phyloP scores from a whole-genome alignment of 495 filamentous ascomycete species.

The Xylaria longipes region DNA sequence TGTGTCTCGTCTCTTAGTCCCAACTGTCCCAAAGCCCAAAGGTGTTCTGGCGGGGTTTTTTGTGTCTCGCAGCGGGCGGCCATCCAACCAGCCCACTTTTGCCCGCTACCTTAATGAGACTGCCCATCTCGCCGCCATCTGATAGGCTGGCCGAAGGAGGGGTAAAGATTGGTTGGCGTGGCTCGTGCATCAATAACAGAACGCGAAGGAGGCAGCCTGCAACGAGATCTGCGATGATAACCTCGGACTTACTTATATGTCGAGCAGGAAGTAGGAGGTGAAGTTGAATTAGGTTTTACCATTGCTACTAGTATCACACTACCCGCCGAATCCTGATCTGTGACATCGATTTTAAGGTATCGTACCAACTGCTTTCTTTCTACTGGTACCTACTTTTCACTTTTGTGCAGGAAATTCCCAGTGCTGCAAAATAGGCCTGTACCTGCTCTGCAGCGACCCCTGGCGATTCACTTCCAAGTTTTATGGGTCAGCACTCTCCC shows the following conservation, averaged over 20 bases:
- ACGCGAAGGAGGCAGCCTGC: slow-evolving; percentile 2
- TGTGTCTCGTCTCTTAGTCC: not conserved
- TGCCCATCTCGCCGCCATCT: slow-evolving; percentile 9
- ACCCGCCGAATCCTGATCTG: not conserved
- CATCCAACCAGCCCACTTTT: slow-evolving; percentile 23
- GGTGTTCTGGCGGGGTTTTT: slow-evolving; percentile 24
- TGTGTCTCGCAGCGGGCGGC: slow-evolving; percentile 17
- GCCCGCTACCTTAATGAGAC: slow-evolving; percentile 24
- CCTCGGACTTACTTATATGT: not conserved
- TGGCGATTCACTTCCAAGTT: too few species aligned
- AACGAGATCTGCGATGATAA: not conserved
- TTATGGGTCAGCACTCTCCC: too few species aligned
- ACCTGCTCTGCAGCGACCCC: too few species aligned
- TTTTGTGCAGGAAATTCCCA: not conserved
- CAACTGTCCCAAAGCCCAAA: not conserved
- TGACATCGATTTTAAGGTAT: not conserved
- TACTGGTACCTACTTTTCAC: too few species aligned
- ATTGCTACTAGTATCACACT: not conserved
- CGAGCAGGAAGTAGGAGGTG: not conserved
- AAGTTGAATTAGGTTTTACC: not conserved
- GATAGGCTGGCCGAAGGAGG: slow-evolving; percentile 27
- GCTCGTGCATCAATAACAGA: slow-evolving; percentile 19
- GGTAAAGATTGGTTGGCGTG: slow-evolving; percentile 19
- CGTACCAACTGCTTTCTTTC: too few species aligned
- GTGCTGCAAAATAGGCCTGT: not conserved